phyloP scores from a whole-genome alignment of 176 grass and related monocot species.

The Cenchrus purpureus region DNA sequence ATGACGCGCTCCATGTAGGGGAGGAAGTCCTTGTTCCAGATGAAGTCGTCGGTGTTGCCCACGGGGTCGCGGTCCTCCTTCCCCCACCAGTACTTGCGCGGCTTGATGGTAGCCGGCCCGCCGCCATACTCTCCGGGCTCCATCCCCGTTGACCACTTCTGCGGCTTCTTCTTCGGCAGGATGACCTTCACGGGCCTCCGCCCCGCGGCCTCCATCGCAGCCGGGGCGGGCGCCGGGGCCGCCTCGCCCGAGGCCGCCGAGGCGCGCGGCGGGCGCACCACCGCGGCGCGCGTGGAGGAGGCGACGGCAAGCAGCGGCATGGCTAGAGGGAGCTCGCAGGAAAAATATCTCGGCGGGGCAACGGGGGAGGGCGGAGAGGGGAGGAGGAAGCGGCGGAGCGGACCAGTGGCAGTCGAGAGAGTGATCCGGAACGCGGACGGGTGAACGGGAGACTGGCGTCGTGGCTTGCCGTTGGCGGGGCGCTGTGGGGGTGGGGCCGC shows the following conservation, averaged over 20 bases:
- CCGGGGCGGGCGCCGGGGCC: not conserved
- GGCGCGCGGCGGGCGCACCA: constrained; percentile 30
- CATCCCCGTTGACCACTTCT: constrained; percentile 91
- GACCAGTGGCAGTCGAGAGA: constrained; percentile 21
- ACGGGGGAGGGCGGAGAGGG: not conserved
- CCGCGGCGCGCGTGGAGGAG: constrained; percentile 32
- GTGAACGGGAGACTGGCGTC: constrained; percentile 35
- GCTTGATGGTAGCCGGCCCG: constrained; percentile 70
- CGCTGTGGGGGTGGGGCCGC: not conserved
- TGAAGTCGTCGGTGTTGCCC: constrained; percentile 83
- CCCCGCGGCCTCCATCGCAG: not conserved
- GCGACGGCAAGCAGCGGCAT: constrained; percentile 61
- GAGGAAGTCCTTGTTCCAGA: constrained; percentile 99
- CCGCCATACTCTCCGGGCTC: constrained; percentile 85
- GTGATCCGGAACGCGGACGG: constrained; percentile 36
- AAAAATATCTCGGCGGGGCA: constrained; percentile 47
- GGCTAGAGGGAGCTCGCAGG: not conserved
- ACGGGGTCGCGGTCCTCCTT: constrained; percentile 86
- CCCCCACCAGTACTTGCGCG: constrained; percentile 92
- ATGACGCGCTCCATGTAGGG: constrained; percentile 74
- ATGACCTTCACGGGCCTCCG: constrained; percentile 68
- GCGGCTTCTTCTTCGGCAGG: constrained; percentile 86
- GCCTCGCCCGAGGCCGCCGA: constrained; percentile 53
- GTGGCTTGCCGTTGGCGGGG: not conserved
- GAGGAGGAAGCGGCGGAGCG: not conserved